Percentiles rank a stretch among this genome's conserved stretches.
Evolutionary conservation across 1,284 basidiomycete species (phyloP).

Genomic region (Porogramme epimiltina): DNA sequence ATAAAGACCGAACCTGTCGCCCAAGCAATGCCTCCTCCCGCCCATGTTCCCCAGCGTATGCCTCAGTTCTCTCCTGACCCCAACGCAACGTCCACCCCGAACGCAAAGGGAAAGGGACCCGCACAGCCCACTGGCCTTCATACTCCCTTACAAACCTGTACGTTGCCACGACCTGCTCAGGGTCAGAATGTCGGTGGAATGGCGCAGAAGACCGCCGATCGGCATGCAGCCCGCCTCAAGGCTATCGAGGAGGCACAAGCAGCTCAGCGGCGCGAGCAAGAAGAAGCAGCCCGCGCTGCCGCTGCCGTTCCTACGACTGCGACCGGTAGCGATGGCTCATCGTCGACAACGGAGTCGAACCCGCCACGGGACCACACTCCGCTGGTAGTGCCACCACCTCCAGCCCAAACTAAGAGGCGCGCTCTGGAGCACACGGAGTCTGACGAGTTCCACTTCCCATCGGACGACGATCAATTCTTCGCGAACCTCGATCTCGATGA

Average conservation of each 20-base stretch:
- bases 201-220: constrained; percentile 13
- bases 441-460: constrained; percentile 55
- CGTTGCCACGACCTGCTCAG: neutral
- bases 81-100: constrained; percentile 20
- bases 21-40: constrained; percentile 20
- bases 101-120: constrained; percentile 21
- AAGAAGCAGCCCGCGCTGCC: neutral
- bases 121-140: constrained; percentile 10
- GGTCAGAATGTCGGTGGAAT: constrained; percentile 8
- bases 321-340: too few relatives aligned
- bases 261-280: constrained; percentile 9
- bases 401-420: neutral
- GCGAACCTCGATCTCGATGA: constrained; percentile 60
- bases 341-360: too few relatives aligned
- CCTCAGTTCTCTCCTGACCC: neutral
- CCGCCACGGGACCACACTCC: too few relatives aligned
- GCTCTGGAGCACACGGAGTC: constrained; percentile 19
- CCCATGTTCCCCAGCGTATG: constrained; percentile 23
- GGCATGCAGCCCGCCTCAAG: constrained; percentile 19
- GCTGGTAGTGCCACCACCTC: neutral
- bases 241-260: constrained; percentile 20
- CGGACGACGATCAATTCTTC: constrained; percentile 66
- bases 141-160: constrained; percentile 11
- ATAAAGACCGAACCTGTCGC: neutral
- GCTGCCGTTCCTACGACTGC: too few relatives aligned